Evolutionary conservation across 495 filamentous ascomycete genomes (phyloP), one percentile per base, ranked within the genome.

Genomic region (Paragyromitra xinjiangensis): DNA sequence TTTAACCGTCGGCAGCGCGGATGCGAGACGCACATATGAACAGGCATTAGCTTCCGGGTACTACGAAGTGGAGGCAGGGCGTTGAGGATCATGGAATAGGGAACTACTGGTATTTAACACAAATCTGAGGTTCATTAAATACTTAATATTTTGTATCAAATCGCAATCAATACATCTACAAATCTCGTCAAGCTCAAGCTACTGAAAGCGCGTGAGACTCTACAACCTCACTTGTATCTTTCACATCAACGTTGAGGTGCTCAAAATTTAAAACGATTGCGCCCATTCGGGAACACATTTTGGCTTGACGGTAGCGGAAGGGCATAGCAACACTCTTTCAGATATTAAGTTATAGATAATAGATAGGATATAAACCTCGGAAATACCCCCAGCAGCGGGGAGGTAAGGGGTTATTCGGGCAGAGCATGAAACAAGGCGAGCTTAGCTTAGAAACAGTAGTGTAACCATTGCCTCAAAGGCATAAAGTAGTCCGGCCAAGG

Each of bases 21-120:
- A 78, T 39, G 76, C 76, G 39, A 78, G 76, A 74, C 64, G 65
- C 24, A 78, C 64, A 9, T 78, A 76, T 65, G 71, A 78, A n/a
- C 48, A 75, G 11, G 73, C 76, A 51, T 65, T 78, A 58, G 59
- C 71, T 22, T 76, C 58, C 8, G 71, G 64, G 4, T 76, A 78
- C 48, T 44, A 19, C 11, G 72, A 66, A 39, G 70, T 26, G 3
- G 56, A 39, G 26, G 16, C 6, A 14, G 22, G 51, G 6, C 39
- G 11, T 1, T 69, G 9, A 58, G 12, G 44, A 26, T 29, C 39
- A 42, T 9, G 29, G 11, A 7, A 26, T 19, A 5, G 12, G 39
- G 16, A 24, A 56, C 2, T 56, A 3, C 19, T 11, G 19, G 22
- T 29, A 56, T 29, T 29, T 26, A 7, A 26, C 9, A 22, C 3